Base-by-base conservation (phyloP, 1,284 basidiomycete species). In the Gastroboletus turbinatus region DNA sequence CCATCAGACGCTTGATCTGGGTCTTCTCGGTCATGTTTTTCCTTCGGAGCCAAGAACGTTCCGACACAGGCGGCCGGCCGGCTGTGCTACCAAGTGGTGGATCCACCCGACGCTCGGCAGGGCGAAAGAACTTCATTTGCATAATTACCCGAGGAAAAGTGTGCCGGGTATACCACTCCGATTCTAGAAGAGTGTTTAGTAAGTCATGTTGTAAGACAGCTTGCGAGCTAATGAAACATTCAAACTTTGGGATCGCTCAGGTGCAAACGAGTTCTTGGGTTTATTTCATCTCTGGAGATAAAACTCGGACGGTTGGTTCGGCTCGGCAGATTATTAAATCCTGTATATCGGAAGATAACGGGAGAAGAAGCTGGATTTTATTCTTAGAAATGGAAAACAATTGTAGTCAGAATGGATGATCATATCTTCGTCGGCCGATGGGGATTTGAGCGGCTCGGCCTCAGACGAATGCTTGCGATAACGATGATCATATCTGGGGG, bases 61-160 rank as follows among this genome's bases (percentile, higher is more conserved):
- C 53, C 64, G 62, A 51, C 17, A n/a, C 33, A 48, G 35, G 47
- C 43, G 46, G 45, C 45, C 58, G 52, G 51, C 23, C 19, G 61
- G 59, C 62, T 61, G 63, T 65, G 63, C 43, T 23, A 6, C 2
- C 8, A n/a, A 25, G 16, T 25, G 9, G 29, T 53, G 43, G 51
- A 35, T 43, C 47, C 42, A 58, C 40, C 56, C 47, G 53, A 50
- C 16, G 38, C 7, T 66, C 53, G 64, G 64, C 55, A 46, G 50
- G 39, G 19, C 23, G 16, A 36, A 21, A 38, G 19, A 45, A 21
- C 10, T 4, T n/a, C 5, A 32, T 23, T 19, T 29, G 9, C 19
- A 36, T 40, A 23, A 17, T n/a, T 40, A 43, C 46, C 33, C 33
- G 46, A 42, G 40, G 21, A 16, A 42, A 8, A 23, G 40, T 42